These are phyloP conservation scores for Arabidopsis hybrid DNA, from an alignment of 441 rosid species.

Conservation along the genomic window DNA sequence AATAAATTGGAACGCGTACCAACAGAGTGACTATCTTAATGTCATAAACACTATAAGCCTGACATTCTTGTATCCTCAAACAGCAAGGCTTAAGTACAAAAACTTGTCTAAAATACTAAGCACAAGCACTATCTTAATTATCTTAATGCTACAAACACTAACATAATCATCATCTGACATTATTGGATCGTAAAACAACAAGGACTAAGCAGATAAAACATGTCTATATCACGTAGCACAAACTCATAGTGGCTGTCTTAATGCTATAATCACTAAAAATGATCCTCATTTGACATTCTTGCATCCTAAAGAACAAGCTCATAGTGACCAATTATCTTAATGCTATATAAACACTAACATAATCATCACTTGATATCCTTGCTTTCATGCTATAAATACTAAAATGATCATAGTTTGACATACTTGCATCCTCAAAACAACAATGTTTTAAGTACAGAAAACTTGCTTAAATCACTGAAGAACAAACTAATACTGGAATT, in stretches of 20 bases:
- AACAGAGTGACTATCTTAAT: background rate
- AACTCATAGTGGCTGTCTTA: background rate
- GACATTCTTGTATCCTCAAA: background rate
- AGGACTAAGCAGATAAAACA: background rate
- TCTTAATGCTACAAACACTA: constrained; percentile 13
- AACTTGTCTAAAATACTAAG: background rate
- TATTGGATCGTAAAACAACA: constrained; percentile 13
- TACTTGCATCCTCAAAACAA: background rate
- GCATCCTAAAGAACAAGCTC: background rate
- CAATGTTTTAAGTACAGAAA: background rate
- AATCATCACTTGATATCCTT: background rate
- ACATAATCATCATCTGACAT: background rate
- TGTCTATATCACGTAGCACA: background rate
- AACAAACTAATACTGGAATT: background rate
- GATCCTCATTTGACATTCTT: background rate
- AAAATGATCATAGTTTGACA: constrained; percentile 6
- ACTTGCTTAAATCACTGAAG: background rate
- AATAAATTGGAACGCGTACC: background rate
- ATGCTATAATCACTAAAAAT: background rate
- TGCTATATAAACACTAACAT: background rate
- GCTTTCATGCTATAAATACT: background rate
- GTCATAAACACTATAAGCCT: background rate
- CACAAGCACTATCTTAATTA: background rate
- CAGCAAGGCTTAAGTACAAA: background rate
- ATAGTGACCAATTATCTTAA: background rate